Base-by-base conservation (phyloP, 2,329 filamentous ascomycete species). In the Colletotrichum lentis region DNA sequence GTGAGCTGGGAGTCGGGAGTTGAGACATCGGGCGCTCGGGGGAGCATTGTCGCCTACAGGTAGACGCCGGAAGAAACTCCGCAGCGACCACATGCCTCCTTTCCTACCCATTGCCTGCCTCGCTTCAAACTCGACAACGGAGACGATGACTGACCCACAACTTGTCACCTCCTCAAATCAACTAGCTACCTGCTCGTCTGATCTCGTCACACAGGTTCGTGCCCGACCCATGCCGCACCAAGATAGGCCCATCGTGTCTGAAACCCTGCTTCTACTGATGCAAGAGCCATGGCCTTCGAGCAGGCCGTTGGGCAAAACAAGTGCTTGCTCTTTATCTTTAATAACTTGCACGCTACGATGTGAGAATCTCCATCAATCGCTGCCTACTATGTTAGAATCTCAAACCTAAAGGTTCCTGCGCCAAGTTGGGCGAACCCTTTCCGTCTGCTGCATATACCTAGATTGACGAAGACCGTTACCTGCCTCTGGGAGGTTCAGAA, bases 401-500 rank as follows among this genome's bases (percentile, higher is more conserved):
- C 5, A 18, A 10, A 14, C 14, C 20, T 31, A 4, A 8, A 47
- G n/a, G 27, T 47, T 35, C 12, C 7, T 24, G 18, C 16, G 22
- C 20, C 56, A 2, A 1, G n/a, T 20, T 18, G 11, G 3, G 43
- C 22, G 12, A 7, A 3, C 22, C 14, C 18, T 11, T 50, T 44
- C 47, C 50, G 35, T 62, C 58, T 37, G 43, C 20, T 5, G 35
- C 62, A 44, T 83, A 83, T 27, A 83, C 76, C 67, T 83, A 83
- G 68, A 18, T 76, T 79, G 16, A 79, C 73, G 0, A 80, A 83
- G 62, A 77, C 79, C 69, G 82, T 77, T 53, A 80, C 71, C 53
- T 79, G 71, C 53, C 72, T 69, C 62, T 78, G 79, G 27, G 74
- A 71, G 6, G 79, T 69, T 8, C 73, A 58, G 64, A 79, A 76